Percentiles rank a stretch among this genome's conserved stretches.
phyloP scores from a whole-genome alignment of 169 alveolate genomes.

The Plasmodium chabaudi region DNA sequence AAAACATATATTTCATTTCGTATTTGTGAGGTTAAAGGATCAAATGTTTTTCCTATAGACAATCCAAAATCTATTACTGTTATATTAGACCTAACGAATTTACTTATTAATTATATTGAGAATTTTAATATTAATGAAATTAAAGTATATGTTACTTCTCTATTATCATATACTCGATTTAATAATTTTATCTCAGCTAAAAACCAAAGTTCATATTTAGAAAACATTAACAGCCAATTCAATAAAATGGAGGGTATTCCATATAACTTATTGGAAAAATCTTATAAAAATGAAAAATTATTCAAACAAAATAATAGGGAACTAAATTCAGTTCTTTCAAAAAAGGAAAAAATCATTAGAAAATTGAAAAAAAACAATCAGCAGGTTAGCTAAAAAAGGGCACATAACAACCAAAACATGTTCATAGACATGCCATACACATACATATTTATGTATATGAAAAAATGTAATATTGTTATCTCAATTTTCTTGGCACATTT shows the following conservation, averaged over 20 bases:
- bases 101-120: slow-evolving; percentile 23
- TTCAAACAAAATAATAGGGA: slow-evolving; percentile 7
- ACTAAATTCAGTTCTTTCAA: slow-evolving; percentile 7
- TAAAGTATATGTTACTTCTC: slow-evolving; percentile 4
- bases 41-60: neutral
- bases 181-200: slow-evolving; percentile 10
- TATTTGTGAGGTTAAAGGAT: slow-evolving; percentile 48
- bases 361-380: slow-evolving; percentile 1
- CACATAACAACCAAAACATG: neutral
- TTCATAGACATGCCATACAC: neutral
- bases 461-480: neutral
- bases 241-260: slow-evolving; percentile 9
- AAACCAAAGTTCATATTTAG: slow-evolving; percentile 11
- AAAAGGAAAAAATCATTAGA: slow-evolving; percentile 20
- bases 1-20: slow-evolving; percentile 66
- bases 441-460: neutral
- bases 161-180: slow-evolving; percentile 45
- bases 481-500: too few relatives aligned
- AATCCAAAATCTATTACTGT: slow-evolving; percentile 23
- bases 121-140: slow-evolving; percentile 12
- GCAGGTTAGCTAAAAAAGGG: slow-evolving; percentile 6
- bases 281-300: slow-evolving; percentile 9
- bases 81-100: slow-evolving; percentile 35
- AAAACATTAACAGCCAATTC: slow-evolving; percentile 18
- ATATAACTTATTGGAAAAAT: neutral